Evolutionary conservation across 495 filamentous ascomycete genomes (phyloP).

Genomic region (Astrothelium macrocarpum): DNA sequence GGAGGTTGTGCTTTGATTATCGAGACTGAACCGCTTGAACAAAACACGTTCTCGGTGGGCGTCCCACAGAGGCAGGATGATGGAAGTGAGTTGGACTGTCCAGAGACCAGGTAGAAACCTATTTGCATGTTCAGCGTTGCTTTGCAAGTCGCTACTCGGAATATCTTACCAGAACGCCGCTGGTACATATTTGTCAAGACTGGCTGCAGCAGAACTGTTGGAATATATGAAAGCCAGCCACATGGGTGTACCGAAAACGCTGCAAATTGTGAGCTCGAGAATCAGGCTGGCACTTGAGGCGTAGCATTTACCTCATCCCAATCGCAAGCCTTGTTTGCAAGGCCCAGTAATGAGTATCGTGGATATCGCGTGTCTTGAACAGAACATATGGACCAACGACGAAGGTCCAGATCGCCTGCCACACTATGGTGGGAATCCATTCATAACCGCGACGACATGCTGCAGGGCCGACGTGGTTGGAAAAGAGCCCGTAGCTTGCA

Average conservation of each 20-base stretch:
- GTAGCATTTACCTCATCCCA: slow-evolving; percentile 21
- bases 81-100: slow-evolving; percentile 25
- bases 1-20: background rate
- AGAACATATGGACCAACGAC: slow-evolving; percentile 30
- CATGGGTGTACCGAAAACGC: slow-evolving; percentile 26
- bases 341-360: slow-evolving; percentile 31
- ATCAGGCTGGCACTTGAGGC: background rate
- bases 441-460: slow-evolving; percentile 28
- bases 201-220: slow-evolving; percentile 11
- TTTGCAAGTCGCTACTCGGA: background rate
- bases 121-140: background rate
- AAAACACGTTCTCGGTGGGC: slow-evolving; percentile 2
- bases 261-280: background rate
- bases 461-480: slow-evolving; percentile 29
- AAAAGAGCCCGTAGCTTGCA: slow-evolving; percentile 42
- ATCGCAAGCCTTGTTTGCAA: slow-evolving; percentile 28
- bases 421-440: slow-evolving; percentile 30
- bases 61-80: slow-evolving; percentile 28
- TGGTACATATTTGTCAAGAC: slow-evolving; percentile 21
- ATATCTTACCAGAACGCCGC: slow-evolving; percentile 28
- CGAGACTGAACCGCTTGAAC: background rate
- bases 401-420: slow-evolving; percentile 28
- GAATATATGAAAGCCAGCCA: slow-evolving; percentile 28
- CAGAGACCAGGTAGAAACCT: slow-evolving; percentile 30
- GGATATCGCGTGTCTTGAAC: slow-evolving; percentile 26